Conservation (phyloP, 2,329 filamentous ascomycete species). For the Pseudogymnoascus sp. region DNA sequence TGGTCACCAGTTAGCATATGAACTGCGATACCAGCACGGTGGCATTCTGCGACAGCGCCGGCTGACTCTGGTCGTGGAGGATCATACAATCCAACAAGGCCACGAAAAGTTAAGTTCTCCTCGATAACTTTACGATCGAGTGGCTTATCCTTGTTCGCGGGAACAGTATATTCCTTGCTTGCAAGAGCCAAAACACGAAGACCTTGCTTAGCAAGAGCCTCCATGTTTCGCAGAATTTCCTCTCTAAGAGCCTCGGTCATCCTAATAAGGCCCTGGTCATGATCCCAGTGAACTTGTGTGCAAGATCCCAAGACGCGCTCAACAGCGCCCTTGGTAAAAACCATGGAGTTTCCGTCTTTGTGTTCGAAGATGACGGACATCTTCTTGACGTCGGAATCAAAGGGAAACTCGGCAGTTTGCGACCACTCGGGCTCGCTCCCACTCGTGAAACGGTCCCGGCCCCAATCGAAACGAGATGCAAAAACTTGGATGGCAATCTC, state of each 20-base stretch:
- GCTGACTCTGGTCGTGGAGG: constrained; percentile 61
- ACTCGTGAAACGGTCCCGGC: constrained; percentile 42
- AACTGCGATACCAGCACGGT: constrained; percentile 53
- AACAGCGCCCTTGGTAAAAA: constrained; percentile 61
- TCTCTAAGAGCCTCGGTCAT: constrained; percentile 46
- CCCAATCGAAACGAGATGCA: constrained; percentile 58
- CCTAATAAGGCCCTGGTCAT: constrained; percentile 33
- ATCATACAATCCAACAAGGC: constrained; percentile 68
- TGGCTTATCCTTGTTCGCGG: constrained; percentile 31
- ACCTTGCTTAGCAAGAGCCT: constrained; percentile 55
- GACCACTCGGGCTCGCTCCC: constrained; percentile 44
- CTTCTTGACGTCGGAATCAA: constrained; percentile 66
- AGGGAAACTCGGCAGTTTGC: constrained; percentile 60
- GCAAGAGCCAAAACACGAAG: constrained; percentile 63
- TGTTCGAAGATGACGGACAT: constrained; percentile 63
- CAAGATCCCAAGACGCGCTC: constrained; percentile 60
- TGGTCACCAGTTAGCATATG: constrained; percentile 76
- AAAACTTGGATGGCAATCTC: constrained; percentile 72
- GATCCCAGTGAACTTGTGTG: constrained; percentile 37
- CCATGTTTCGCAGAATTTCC: constrained; percentile 59
- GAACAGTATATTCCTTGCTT: constrained; percentile 29
- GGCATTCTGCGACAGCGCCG: constrained; percentile 50
- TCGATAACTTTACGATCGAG: constrained; percentile 56
- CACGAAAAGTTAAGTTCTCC: constrained; percentile 60
- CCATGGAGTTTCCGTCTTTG: constrained; percentile 31